Percentiles rank a stretch among this genome's conserved stretches.
phyloP scores from a whole-genome alignment of 208 protist species.

The Crithidia acanthocephali region DNA sequence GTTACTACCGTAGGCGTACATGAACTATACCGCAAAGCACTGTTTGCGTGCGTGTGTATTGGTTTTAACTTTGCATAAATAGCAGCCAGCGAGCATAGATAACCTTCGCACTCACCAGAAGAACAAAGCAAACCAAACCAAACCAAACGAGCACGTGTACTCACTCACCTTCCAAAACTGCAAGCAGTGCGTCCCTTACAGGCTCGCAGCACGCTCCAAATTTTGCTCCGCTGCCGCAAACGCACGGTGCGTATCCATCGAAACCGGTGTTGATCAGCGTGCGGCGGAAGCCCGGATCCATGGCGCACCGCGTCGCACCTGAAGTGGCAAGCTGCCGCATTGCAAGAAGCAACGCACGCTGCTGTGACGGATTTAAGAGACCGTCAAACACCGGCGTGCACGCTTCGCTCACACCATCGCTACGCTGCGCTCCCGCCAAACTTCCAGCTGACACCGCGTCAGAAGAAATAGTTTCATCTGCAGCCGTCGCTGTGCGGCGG shows the following conservation, averaged over 20 bases:
- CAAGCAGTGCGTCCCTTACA: slow-evolving; percentile 41
- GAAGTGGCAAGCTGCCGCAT: slow-evolving; percentile 46
- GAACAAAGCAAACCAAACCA: no score
- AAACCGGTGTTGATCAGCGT: slow-evolving; percentile 27
- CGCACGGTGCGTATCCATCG: slow-evolving; percentile 23
- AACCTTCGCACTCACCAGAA: no score
- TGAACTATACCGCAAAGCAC: no score
- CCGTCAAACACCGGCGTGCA: not conserved
- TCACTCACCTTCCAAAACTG: not conserved
- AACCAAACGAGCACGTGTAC: no score
- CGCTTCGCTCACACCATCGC: no score
- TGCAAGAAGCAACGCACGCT: slow-evolving; percentile 25
- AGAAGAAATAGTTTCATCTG: no score
- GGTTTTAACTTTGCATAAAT: no score
- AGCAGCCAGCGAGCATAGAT: no score
- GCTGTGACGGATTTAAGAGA: slow-evolving; percentile 8
- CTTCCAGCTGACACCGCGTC: no score
- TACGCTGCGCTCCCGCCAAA: no score
- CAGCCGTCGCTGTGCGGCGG: not conserved
- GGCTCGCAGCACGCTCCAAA: slow-evolving; percentile 53
- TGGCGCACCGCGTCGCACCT: slow-evolving; percentile 53
- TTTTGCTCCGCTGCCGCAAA: slow-evolving; percentile 52
- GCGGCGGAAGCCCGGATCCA: slow-evolving; percentile 40
- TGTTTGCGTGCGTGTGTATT: no score
- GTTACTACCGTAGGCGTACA: no score